Evolutionary conservation across 176 grass and related monocot species (phyloP).

Genomic region (Avena insularis): DNA sequence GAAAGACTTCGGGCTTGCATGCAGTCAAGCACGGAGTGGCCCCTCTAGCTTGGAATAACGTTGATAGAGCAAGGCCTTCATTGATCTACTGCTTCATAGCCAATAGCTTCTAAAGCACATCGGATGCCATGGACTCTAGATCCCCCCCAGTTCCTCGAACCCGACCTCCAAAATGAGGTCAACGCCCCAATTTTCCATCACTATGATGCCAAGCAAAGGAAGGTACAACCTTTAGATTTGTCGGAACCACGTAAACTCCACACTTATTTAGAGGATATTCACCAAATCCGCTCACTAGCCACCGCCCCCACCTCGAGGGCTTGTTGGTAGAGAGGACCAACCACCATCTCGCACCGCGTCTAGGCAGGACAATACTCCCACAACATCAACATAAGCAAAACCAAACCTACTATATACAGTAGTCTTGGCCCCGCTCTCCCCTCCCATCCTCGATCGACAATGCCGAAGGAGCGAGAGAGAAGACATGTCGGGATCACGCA

Average conservation of each 20-base stretch:
- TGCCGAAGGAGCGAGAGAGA: rapidly evolving
- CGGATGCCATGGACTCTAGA: not conserved
- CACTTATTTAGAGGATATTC: not conserved
- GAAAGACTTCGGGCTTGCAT: not conserved
- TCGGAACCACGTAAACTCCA: rapidly evolving
- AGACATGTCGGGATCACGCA: no score
- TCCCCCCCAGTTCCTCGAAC: not conserved
- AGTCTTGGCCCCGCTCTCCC: no score
- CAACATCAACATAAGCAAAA: not conserved
- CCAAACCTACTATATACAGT: no score
- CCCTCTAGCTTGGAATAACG: not conserved
- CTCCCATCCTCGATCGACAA: no score
- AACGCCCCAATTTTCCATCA: not conserved
- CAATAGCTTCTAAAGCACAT: not conserved
- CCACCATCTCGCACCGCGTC: not conserved
- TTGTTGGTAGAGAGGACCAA: not conserved
- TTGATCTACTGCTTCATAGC: not conserved
- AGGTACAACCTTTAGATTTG: not conserved
- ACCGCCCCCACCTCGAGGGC: not conserved
- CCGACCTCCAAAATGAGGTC: not conserved
- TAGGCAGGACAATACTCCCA: not conserved
- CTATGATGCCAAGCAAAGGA: not conserved
- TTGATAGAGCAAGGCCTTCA: not conserved
- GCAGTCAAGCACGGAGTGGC: not conserved
- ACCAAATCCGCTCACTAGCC: not conserved